A percentile compares a stretch with the other conserved stretches of the same genome.
These are phyloP conservation scores for Talaromyces nanjingensis DNA, from an alignment of 495 filamentous ascomycete species.

Conservation along the genomic window DNA sequence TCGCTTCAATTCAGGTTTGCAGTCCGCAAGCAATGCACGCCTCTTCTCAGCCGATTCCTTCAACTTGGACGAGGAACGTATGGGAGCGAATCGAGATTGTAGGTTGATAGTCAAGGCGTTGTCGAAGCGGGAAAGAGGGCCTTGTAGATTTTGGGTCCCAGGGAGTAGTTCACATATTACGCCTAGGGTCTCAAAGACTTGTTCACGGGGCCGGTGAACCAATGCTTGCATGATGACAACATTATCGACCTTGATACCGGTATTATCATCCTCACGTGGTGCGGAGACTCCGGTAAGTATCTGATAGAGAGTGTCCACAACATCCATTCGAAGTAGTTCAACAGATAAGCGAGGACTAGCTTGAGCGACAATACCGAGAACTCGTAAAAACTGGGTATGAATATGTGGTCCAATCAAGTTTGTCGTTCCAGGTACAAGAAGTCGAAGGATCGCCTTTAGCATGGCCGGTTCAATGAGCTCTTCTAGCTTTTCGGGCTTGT, in stretches of 20 bases:
- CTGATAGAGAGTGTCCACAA: slow-evolving; percentile 96
- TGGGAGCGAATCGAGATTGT: slow-evolving; percentile 25
- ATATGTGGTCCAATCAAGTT: slow-evolving; percentile 94
- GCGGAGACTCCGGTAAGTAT: slow-evolving; percentile 95
- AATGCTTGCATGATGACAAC: slow-evolving; percentile 98
- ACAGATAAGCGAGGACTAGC: slow-evolving; percentile 82
- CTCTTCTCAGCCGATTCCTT: slow-evolving; percentile 72
- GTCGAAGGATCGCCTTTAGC: slow-evolving; percentile 77
- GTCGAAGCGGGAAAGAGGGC: slow-evolving; percentile 33
- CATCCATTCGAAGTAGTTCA: slow-evolving; percentile 91
- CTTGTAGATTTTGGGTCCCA: slow-evolving; percentile 19
- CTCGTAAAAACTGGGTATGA: slow-evolving; percentile 92
- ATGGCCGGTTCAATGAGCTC: slow-evolving; percentile 83
- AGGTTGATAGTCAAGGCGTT: slow-evolving; percentile 22
- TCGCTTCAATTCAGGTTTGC: slow-evolving; percentile 77
- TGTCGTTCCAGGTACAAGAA: slow-evolving; percentile 88
- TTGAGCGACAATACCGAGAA: slow-evolving; percentile 79
- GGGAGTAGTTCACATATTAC: slow-evolving; percentile 96
- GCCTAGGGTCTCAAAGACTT: slow-evolving; percentile 94
- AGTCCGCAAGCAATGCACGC: slow-evolving; percentile 65
- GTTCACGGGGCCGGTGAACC: slow-evolving; percentile 93
- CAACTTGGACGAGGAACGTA: slow-evolving; percentile 28
- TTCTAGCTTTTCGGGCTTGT: slow-evolving; percentile 79
- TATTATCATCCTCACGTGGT: slow-evolving; percentile 69
- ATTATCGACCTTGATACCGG: slow-evolving; percentile 86